phyloP scores from a whole-genome alignment of 768 basidiomycete species.

The Hortiboletus flavorubellus region DNA sequence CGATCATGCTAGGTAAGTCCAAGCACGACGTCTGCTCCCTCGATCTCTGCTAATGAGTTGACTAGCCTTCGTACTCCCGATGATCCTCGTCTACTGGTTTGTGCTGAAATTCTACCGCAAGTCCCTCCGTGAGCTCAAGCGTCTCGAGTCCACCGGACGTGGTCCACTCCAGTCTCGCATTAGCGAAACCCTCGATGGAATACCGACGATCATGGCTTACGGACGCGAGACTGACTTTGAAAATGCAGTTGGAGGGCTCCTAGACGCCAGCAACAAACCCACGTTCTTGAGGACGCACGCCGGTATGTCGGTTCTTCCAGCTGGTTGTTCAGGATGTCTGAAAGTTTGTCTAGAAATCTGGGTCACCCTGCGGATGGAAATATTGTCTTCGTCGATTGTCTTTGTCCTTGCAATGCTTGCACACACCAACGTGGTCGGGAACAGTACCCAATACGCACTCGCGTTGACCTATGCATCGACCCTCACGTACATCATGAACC shows the following conservation, averaged over 20 bases:
- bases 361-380: constrained; percentile 31
- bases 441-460: constrained; percentile 23
- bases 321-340: neutral
- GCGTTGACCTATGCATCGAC: constrained; percentile 27
- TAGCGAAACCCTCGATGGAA: constrained; percentile 48
- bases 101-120: constrained; percentile 46
- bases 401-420: constrained; percentile 27
- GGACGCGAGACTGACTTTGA: constrained; percentile 30
- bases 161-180: constrained; percentile 50
- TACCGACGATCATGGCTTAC: constrained; percentile 47
- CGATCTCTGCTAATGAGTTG: constrained; percentile 17
- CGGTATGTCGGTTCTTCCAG: constrained; percentile 12
- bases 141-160: constrained; percentile 41
- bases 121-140: constrained; percentile 46
- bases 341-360: constrained; percentile 25
- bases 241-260: constrained; percentile 18
- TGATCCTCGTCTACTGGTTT: constrained; percentile 36
- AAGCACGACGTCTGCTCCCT: constrained; percentile 9
- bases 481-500: constrained; percentile 28
- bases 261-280: constrained; percentile 29
- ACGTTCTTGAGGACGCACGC: constrained; percentile 26
- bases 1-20: constrained; percentile 37
- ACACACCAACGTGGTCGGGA: constrained; percentile 24
- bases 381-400: constrained; percentile 26
- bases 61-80: constrained; percentile 23